Evolutionary conservation across 345 rosid genomes (phyloP), one percentile per base, ranked within the genome.

Genomic region (Diplotaxis tenuifolia): DNA sequence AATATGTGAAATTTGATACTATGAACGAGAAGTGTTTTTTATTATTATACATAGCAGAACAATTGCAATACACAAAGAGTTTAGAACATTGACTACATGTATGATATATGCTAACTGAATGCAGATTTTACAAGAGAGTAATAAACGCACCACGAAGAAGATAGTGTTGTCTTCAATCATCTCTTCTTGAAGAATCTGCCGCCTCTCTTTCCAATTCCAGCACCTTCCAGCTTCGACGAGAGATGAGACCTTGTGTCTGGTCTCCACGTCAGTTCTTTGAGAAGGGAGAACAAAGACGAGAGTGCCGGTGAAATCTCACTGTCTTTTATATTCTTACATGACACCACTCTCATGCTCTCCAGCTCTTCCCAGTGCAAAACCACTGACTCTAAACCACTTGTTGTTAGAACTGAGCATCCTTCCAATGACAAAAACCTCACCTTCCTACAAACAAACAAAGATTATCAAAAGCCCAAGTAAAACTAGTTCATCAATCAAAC

Each of bases 261-360:
- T 75, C 93, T 84, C 99, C 99, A 95, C 69, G 82, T 87, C 69
- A 95, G 79, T 80, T 88, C 96, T 85, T 86, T 88, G 49, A 95
- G 89, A 69, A 63, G 79, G 0, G 91, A 89, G 81, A 88, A 90
- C 76, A 90, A 73, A 20, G 86, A 83, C 2, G 93, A 84, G 9
- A 95, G 92, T 3, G 88, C 96, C 1, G 93, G 83, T 73, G 91
- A 82, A 11, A 87, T 82, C 78, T 89, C 98, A 31, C 69, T 64
- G 64, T 86, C 96, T 82, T 92, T 92, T 62, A 95, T 83, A 38
- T 82, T 83, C 75, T 84, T 92, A 71, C 98, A 84, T 0, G 96
- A 92, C 36, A 79, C 76, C 18, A 92, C 92, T 71, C 73, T 73
- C 63, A 95, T 83, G 71, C 81, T 83, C 83, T 88, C 83, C 31